A percentile compares a stretch with the other conserved stretches of the same genome.
Conservation (phyloP, 2,329 filamentous ascomycete species). For the Chaetomiaceae sp. region DNA sequence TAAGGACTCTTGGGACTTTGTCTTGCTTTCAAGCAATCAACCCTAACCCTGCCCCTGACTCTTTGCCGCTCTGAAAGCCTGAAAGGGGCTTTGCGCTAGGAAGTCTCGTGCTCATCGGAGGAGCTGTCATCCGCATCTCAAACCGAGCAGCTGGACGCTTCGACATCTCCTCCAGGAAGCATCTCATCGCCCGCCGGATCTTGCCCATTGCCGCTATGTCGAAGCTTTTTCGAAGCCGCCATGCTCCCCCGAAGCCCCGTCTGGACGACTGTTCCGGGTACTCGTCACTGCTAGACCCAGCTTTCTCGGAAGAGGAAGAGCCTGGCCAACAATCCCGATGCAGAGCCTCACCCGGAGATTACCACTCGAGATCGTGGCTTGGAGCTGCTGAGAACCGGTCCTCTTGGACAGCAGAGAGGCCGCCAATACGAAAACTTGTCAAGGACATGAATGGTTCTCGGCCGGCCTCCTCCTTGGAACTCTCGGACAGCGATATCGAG, state of each 20-base stretch:
- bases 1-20: too few relatives aligned
- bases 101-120: conserved; percentile 1
- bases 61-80: too few relatives aligned
- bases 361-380: conserved; percentile 20
- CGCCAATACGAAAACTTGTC: conserved; percentile 24
- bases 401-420: conserved; percentile 20
- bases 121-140: neutral
- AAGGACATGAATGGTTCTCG: conserved; percentile 25
- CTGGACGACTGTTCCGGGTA: conserved; percentile 18
- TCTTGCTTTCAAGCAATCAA: neutral
- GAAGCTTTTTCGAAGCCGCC: conserved; percentile 19
- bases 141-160: neutral
- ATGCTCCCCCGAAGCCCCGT: conserved; percentile 4
- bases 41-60: conserved; percentile 12
- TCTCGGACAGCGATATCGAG: conserved; percentile 24
- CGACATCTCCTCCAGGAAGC: neutral
- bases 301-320: conserved; percentile 1
- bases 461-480: conserved; percentile 22
- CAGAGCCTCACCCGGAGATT: conserved; percentile 12
- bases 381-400: conserved; percentile 16
- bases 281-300: conserved; percentile 23
- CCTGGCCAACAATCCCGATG: neutral
- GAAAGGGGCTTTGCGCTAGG: conserved; percentile 6
- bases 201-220: conserved; percentile 15
- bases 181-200: neutral